A percentile compares a stretch with the other conserved stretches of the same genome.
phyloP scores from a whole-genome alignment of 805 yeast genomes.

The Yarrowia sp. region DNA sequence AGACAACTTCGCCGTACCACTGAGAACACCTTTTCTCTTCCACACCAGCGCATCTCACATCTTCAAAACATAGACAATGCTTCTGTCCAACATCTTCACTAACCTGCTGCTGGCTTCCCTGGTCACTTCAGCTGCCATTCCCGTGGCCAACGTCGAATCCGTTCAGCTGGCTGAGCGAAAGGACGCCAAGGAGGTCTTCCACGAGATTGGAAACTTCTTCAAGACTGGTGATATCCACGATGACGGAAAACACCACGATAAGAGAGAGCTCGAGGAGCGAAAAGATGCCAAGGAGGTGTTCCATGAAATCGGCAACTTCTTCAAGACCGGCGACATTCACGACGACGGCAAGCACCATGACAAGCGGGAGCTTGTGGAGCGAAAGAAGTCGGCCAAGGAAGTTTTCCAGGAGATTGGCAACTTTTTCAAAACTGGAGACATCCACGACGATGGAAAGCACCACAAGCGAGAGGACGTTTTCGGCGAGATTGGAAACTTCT shows the following conservation, averaged over 20 bases:
- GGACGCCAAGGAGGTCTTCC: slow-evolving; percentile 5
- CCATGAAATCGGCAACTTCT: not conserved
- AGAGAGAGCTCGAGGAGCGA: not conserved
- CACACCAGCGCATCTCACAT: no score
- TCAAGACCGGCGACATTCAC: not conserved
- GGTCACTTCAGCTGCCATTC: slow-evolving; percentile 8
- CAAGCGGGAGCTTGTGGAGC: not conserved
- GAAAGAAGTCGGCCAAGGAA: not conserved
- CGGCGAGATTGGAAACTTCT: slow-evolving; percentile 1
- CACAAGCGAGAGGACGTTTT: not conserved
- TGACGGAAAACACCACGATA: not conserved
- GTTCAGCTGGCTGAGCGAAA: slow-evolving; percentile 22
- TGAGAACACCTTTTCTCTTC: no score
- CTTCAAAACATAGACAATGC: not conserved
- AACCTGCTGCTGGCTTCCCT: slow-evolving; percentile 5
- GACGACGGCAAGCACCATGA: not conserved
- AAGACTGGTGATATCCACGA: slow-evolving; percentile 10
- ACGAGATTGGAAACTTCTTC: slow-evolving; percentile 10
- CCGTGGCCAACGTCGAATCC: not conserved
- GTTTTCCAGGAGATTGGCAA: not conserved
- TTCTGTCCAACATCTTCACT: not conserved
- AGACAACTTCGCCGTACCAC: slow-evolving; percentile 11
- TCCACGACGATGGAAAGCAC: slow-evolving; percentile 4
- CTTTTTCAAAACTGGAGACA: slow-evolving; percentile 8
- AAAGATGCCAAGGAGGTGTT: not conserved